These are phyloP conservation scores for Penicillium sp. DNA, from an alignment of 2,329 filamentous ascomycete species.

Conservation along the genomic window DNA sequence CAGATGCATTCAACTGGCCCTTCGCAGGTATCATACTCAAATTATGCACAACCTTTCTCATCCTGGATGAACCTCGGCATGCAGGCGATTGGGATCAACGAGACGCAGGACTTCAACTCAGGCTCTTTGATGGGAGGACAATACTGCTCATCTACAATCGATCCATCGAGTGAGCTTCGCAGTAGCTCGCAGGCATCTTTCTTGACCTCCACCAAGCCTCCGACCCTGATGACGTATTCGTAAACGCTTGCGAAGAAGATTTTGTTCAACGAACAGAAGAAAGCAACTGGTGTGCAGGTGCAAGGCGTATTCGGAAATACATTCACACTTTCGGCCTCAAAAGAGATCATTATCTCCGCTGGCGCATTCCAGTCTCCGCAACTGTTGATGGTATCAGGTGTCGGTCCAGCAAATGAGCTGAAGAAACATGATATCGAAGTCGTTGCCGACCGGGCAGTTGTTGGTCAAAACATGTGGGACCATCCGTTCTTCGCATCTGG, in stretches of 20 bases:
- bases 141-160: slow-evolving; percentile 46
- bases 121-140: slow-evolving; percentile 51
- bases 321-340: slow-evolving; percentile 53
- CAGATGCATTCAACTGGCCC: slow-evolving; percentile 44
- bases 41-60: slow-evolving; percentile 49
- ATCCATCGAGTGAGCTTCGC: slow-evolving; percentile 33
- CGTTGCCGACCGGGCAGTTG: slow-evolving; percentile 39
- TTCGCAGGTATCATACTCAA: slow-evolving; percentile 50
- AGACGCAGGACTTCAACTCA: slow-evolving; percentile 47
- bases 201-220: slow-evolving; percentile 34
- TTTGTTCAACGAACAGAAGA: slow-evolving; percentile 47
- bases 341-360: slow-evolving; percentile 58
- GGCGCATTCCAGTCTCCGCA: slow-evolving; percentile 62
- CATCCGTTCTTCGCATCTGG: slow-evolving; percentile 40
- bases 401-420: slow-evolving; percentile 48
- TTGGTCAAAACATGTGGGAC: slow-evolving; percentile 48
- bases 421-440: slow-evolving; percentile 35
- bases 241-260: slow-evolving; percentile 54
- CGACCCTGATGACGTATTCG: slow-evolving; percentile 49
- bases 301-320: slow-evolving; percentile 23
- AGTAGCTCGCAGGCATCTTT: slow-evolving; percentile 46
- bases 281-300: slow-evolving; percentile 51
- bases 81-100: slow-evolving; percentile 49
- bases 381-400: slow-evolving; percentile 58
- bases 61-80: slow-evolving; percentile 50